Percentiles rank a stretch among this genome's conserved stretches.
phyloP scores from a whole-genome alignment of 441 rosid genomes.

The Melastoma candidum region DNA sequence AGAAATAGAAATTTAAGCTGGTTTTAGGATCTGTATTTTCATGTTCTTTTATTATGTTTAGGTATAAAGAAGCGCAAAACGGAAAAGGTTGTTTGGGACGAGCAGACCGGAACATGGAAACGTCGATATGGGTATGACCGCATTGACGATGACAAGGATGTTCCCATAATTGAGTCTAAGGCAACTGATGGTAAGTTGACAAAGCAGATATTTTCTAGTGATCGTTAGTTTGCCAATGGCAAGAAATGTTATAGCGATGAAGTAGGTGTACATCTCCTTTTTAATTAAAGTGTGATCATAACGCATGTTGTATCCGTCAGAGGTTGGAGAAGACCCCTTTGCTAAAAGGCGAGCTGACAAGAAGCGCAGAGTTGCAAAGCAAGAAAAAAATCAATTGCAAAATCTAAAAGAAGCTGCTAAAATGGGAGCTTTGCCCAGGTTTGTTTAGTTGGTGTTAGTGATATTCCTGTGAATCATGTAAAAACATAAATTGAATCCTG shows the following conservation, averaged over 20 bases:
- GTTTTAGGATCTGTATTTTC: no score
- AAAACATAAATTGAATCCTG: neutral
- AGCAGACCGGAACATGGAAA: constrained; percentile 76
- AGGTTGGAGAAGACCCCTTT: constrained; percentile 82
- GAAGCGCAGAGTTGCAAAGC: constrained; percentile 74
- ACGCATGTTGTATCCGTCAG: constrained; percentile 28
- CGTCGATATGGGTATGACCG: constrained; percentile 86
- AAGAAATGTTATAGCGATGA: no score
- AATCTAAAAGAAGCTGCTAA: constrained; percentile 72
- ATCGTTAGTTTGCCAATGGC: no score
- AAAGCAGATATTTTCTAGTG: neutral
- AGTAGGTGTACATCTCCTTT: neutral
- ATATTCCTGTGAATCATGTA: neutral
- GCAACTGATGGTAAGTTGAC: constrained; percentile 55
- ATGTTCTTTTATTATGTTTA: constrained; percentile 23
- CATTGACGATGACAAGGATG: constrained; percentile 76
- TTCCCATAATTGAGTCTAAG: constrained; percentile 88
- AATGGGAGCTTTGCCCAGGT: constrained; percentile 90
- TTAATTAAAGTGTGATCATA: neutral
- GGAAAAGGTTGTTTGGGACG: constrained; percentile 79
- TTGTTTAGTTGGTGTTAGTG: constrained; percentile 7
- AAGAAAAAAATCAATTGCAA: constrained; percentile 56
- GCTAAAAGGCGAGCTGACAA: constrained; percentile 66
- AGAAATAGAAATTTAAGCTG: no score
- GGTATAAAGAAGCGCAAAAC: constrained; percentile 77